Evolutionary conservation across 495 filamentous ascomycete genomes (phyloP), one percentile per base, ranked within the genome.

Genomic region (Pyrenula massariospora): DNA sequence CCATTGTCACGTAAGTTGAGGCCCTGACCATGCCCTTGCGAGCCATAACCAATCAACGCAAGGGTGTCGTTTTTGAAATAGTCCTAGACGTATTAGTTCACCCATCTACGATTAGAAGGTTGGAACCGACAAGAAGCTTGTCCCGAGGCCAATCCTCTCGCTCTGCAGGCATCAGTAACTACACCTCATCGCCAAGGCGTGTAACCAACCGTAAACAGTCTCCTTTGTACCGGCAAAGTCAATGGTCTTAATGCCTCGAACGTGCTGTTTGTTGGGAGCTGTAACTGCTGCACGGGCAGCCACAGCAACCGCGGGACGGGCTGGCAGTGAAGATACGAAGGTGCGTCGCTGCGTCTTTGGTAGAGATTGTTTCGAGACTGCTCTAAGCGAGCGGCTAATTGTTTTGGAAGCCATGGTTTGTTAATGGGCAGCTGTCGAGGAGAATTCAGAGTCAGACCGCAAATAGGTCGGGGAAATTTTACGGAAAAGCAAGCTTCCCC

Each of bases 41-140:
- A 97, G 65, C 93, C 93, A 78, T 98, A 98, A 70, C 93, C 93
- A 73, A 98, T 98, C 65, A 98, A 86, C 59, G 94, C 93, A 66
- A 98, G 89, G 67, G 91, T 97, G 70, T 98, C 93, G 77, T 97
- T 84, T 84, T 97, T 97, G 87, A 98, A 97, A 84, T 89, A 98
- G 52, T 96, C 89, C 86, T 96, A 42, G 15, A 5, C 31, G 15
- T 8, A 61, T 50, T 2, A 48, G 22, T 50, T n/a, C 47, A 42
- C 8, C 51, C 21, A 36, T 42, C n/a, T 47, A 50, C 31, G 48
- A 20, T 54, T 20, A 23, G 63, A 82, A 83, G 73, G 89, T 8
- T 15, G 15, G 31, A 42, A 42, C 31, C 31, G 5, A 42, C 31
- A 5, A 42, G 77, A 64, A 98, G 86, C 84, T 95, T 96, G 80